Evolutionary conservation across 768 basidiomycete genomes (phyloP), one percentile per base, ranked within the genome.

Genomic region (Steccherinum ochraceum): DNA sequence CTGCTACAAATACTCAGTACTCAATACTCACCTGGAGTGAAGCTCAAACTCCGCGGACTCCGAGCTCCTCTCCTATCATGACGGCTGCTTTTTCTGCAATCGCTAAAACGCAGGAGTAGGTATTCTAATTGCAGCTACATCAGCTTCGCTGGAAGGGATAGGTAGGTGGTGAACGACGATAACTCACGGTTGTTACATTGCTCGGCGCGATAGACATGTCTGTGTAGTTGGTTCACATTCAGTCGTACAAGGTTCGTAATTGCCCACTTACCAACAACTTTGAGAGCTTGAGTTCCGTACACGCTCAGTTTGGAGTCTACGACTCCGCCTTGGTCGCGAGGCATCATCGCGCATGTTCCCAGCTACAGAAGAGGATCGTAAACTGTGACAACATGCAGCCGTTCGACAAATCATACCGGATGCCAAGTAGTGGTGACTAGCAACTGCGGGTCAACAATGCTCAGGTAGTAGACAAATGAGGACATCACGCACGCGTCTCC

Each of bases 281-380:
- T 83, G 46, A 86, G 67, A 24, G 73, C 72, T 55, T 67, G 54
- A 1, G 79, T 70, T 0, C 81, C 82, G 53, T 86, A 84, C 12
- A 87, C 82, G 54, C 80, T 80, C 39, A 86, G 64, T n/a, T 67
- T 67, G 24, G 74, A 48, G 57, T 87, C 81, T 5, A 87, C 80
- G 3, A 86, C 84, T 11, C 83, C 84, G 3, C 74, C 76, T 40
- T 72, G 50, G 13, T 77, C 70, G 19, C 75, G 72, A 2, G 80
- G 72, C 60, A 83, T 83, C 83, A 86, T 85, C 1, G 81, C 76
- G 52, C 82, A 84, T 0, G 83, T 85, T 35, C 83, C 83, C 12
- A 81, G 69, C 81, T 83, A 45, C 1, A 41, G 2, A 43, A 18
- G 50, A n/a, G n/a, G n/a, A n/a, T n/a, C n/a, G n/a, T n/a, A n/a